Evolutionary conservation across 305 asterid species (phyloP).

Genomic region (Rubia peregrina): DNA sequence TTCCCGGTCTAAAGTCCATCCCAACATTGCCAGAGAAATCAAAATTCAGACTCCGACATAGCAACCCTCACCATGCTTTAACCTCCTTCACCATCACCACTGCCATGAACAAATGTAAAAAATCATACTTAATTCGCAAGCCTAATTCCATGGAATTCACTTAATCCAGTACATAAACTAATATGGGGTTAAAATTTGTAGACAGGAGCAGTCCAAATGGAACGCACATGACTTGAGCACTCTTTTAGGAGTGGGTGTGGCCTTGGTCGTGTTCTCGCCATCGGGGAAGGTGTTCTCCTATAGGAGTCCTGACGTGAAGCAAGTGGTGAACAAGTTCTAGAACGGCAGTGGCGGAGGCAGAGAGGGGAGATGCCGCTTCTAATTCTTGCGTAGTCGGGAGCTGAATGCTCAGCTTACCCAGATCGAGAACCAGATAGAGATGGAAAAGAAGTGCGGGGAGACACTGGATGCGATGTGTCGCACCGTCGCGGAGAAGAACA

Average conservation of each 20-base stretch:
- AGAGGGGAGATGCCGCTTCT: constrained; percentile 17
- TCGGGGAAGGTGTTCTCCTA: constrained; percentile 75
- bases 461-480: constrained; percentile 30
- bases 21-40: too few species aligned
- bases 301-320: constrained; percentile 49
- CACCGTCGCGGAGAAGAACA: not conserved
- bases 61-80: too few species aligned
- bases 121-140: too few species aligned
- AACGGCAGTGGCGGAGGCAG: too few species aligned
- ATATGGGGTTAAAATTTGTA: too few species aligned
- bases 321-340: not conserved
- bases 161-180: too few species aligned
- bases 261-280: constrained; percentile 62
- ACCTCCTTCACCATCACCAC: too few species aligned
- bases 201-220: too few species aligned
- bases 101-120: too few species aligned
- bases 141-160: too few species aligned
- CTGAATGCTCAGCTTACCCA: constrained; percentile 53
- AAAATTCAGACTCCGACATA: too few species aligned
- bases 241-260: constrained; percentile 55
- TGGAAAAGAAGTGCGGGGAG: constrained; percentile 52
- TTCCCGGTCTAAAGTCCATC: too few species aligned
- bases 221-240: constrained; percentile 79
- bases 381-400: constrained; percentile 2
- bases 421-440: constrained; percentile 41